These are phyloP conservation scores for Kluyveromyces sp. DNA, from an alignment of 1,139 yeast genomes.

Conservation along the genomic window DNA sequence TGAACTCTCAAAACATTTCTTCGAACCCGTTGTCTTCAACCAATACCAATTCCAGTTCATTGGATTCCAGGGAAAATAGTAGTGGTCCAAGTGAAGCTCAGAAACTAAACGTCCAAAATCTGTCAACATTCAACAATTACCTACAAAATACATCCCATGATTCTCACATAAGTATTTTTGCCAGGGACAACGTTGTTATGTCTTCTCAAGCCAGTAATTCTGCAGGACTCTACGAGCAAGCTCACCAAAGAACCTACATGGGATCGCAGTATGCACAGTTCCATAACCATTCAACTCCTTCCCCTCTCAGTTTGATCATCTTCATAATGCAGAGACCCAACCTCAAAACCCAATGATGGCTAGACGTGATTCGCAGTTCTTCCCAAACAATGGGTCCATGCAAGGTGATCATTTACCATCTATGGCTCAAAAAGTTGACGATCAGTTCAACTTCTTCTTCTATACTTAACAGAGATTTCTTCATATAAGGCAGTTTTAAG, in stretches of 20 bases:
- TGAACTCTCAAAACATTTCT: neutral
- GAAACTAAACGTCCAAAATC: slow-evolving; percentile 3
- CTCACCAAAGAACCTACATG: slow-evolving; percentile 5
- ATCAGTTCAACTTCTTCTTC: slow-evolving; percentile 5
- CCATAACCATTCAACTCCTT: slow-evolving; percentile 1
- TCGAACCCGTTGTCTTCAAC: neutral
- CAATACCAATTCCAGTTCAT: neutral
- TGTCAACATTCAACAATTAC: slow-evolving; percentile 5
- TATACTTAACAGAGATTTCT: neutral
- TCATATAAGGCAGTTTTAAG: too few species aligned
- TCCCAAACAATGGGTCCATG: neutral
- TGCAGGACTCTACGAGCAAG: slow-evolving; percentile 5
- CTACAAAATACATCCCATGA: slow-evolving; percentile 3
- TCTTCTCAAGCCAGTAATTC: slow-evolving; percentile 3
- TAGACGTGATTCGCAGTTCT: slow-evolving; percentile 5
- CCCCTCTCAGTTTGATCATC: neutral
- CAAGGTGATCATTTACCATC: slow-evolving; percentile 2
- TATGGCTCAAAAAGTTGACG: slow-evolving; percentile 3
- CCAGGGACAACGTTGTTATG: slow-evolving; percentile 3
- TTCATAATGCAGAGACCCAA: neutral
- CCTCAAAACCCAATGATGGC: neutral
- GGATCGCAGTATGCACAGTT: slow-evolving; percentile 6
- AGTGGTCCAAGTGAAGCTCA: neutral
- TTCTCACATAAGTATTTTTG: slow-evolving; percentile 4
- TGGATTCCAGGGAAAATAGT: neutral